Percentiles rank a stretch among this genome's conserved stretches.
Conservation (phyloP, 2,329 filamentous ascomycete species). For the Alternaria metachromatica region DNA sequence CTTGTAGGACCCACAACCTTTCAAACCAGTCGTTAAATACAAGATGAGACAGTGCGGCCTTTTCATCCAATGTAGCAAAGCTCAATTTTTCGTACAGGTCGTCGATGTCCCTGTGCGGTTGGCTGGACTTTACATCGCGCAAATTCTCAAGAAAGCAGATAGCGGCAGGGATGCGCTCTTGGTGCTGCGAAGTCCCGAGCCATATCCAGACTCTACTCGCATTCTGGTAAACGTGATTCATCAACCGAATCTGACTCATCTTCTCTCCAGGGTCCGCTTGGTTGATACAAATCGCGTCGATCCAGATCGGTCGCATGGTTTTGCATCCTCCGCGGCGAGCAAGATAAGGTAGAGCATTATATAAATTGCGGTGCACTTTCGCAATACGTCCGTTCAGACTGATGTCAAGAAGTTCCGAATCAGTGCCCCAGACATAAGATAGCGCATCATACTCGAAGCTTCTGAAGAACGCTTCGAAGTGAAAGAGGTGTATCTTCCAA, state of each 20-base stretch:
- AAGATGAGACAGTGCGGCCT: too few species aligned
- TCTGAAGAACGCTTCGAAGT: too few species aligned
- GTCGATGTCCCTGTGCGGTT: too few species aligned
- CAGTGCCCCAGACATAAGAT: neutral
- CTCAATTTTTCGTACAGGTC: too few species aligned
- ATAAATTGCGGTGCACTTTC: neutral
- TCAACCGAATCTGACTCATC: neutral
- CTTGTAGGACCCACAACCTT: too few species aligned
- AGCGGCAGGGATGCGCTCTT: neutral
- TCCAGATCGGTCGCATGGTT: neutral
- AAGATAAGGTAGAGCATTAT: neutral
- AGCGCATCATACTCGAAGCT: neutral
- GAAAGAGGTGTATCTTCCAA: neutral
- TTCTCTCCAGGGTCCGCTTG: neutral
- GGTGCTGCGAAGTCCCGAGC: accelerated
- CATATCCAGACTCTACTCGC: neutral
- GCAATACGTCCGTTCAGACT: accelerated
- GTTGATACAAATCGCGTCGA: neutral
- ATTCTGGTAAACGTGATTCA: neutral
- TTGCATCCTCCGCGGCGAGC: neutral
- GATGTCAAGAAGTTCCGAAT: too few species aligned
- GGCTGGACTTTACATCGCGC: too few species aligned
- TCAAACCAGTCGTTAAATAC: too few species aligned
- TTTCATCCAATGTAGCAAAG: too few species aligned
- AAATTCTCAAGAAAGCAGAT: too few species aligned